phyloP scores from a whole-genome alignment of 371 early-diverging fungal species.

The Mortierella sp. region DNA sequence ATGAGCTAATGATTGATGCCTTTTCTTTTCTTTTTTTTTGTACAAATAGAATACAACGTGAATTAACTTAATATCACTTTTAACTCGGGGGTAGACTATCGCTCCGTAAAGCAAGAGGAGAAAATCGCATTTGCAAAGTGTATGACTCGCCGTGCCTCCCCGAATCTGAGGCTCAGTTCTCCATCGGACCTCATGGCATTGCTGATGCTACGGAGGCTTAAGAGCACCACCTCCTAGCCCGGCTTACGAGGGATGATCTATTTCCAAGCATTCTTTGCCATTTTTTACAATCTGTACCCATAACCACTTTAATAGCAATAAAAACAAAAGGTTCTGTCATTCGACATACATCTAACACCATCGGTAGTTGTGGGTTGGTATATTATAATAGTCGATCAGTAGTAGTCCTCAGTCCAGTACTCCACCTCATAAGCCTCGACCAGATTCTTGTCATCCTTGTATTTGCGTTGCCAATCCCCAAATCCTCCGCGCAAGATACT shows the following conservation, averaged over 20 bases:
- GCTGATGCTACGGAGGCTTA: slow-evolving; percentile 77
- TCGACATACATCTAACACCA: too few relatives aligned
- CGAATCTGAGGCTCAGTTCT: slow-evolving; percentile 84
- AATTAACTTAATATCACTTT: slow-evolving; percentile 56
- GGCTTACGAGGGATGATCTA: too few relatives aligned
- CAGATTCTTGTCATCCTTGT: slow-evolving; percentile 66
- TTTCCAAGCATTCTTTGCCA: not conserved
- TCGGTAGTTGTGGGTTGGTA: too few relatives aligned
- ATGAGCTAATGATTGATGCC: not conserved
- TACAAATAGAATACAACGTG: not conserved
- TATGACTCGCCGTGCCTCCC: slow-evolving; percentile 92
- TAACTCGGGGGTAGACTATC: slow-evolving; percentile 76
- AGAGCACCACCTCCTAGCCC: not conserved
- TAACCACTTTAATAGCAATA: not conserved
- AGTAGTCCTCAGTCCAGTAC: slow-evolving; percentile 64
- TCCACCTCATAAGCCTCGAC: slow-evolving; percentile 73
- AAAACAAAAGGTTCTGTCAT: not conserved
- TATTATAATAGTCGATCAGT: not conserved
- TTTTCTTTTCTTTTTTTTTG: not conserved
- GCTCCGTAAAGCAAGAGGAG: slow-evolving; percentile 87
- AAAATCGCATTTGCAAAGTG: slow-evolving; percentile 89
- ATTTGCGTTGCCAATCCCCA: slow-evolving; percentile 73
- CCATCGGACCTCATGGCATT: slow-evolving; percentile 83
- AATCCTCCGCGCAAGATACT: slow-evolving; percentile 81
- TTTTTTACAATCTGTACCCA: not conserved